Evolutionary conservation across 805 yeast species (phyloP).

Genomic region (Vanderwaltozyma verrucispora): DNA sequence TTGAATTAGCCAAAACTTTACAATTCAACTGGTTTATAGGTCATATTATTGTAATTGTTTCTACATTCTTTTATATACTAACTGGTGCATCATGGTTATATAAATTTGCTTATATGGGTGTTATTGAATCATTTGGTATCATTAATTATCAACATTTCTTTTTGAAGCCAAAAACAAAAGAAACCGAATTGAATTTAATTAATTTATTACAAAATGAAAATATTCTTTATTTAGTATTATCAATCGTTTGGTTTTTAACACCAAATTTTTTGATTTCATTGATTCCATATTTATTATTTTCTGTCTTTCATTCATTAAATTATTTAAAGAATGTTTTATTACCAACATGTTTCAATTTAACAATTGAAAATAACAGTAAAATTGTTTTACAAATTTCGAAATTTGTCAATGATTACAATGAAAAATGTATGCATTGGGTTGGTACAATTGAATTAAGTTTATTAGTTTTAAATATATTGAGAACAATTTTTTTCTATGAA

Average conservation of each 20-base stretch:
- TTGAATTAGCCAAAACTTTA: constrained; percentile 31
- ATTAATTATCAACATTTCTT: constrained; percentile 53
- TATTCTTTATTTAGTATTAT: constrained; percentile 56
- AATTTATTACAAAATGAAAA: constrained; percentile 49
- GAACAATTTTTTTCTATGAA: constrained; percentile 48
- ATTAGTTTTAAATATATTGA: constrained; percentile 35
- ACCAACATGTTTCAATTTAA: constrained; percentile 39
- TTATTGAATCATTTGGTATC: constrained; percentile 64
- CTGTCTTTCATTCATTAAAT: constrained; percentile 72
- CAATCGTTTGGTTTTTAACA: constrained; percentile 45
- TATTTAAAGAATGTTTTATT: constrained; percentile 56
- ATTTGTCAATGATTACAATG: constrained; percentile 46
- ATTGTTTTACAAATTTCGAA: constrained; percentile 25
- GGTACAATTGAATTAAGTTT: constrained; percentile 46
- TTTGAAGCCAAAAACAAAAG: constrained; percentile 13
- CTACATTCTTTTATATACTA: constrained; percentile 26
- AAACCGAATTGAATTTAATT: constrained; percentile 2
- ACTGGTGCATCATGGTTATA: constrained; percentile 38
- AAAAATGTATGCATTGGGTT: constrained; percentile 46
- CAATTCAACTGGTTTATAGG: constrained; percentile 75
- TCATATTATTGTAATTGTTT: constrained; percentile 38
- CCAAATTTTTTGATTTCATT: constrained; percentile 52
- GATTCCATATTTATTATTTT: constrained; percentile 65
- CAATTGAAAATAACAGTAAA: constrained; percentile 26
- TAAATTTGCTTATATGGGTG: constrained; percentile 50